Base-by-base conservation (phyloP, 2,329 filamentous ascomycete genomes). In the Penicillium concentricum region DNA sequence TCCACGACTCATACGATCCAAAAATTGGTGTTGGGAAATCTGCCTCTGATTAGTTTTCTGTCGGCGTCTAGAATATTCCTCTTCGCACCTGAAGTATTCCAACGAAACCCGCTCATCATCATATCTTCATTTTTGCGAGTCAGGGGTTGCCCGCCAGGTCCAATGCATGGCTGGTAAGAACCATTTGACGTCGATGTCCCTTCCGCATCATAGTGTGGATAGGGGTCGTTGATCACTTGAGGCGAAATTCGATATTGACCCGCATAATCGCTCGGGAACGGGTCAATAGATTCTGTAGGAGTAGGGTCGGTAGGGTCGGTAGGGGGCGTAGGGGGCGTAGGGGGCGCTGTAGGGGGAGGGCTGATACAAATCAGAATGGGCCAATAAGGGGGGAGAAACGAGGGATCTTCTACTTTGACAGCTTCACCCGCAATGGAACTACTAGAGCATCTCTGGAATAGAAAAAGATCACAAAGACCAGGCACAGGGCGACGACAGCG, bases 1-100 rank as follows among this genome's bases (percentile, higher is more conserved):
- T 46, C 60, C 57, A 60, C 24, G 51, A 15, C 24, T 61, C 60
- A 42, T 61, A 60, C 2, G 58, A 56, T 13, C 58, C 58, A 26
- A 61, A 61, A 3, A 54, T 60, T 2, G 60, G 60, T 0, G 30
- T 35, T n/a, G 60, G 51, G 2, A 59, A 61, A 28, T 20, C 60
- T 60, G 15, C 15, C 3, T 4, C 46, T 7, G 4, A 45, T 56
- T 46, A 56, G 48, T 41, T 39, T 4, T 9, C 24, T 20, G 24
- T 51, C 15, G 9, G 6, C 10, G 7, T 30, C 6, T 24, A 1
- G 7, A 13, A 9, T 20, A 28, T 44, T 22, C n/a, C n/a, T 24
- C 18, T 28, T 38, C 34, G 26, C 28, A 56, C 54, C 49, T 51
- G 54, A 54, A n/a, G 28, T 24, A 22, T 57, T 54, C 54, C 54